Evolutionary conservation across 2,329 filamentous ascomycete genomes (phyloP).

Genomic region (Aspergillus fijiensis): DNA sequence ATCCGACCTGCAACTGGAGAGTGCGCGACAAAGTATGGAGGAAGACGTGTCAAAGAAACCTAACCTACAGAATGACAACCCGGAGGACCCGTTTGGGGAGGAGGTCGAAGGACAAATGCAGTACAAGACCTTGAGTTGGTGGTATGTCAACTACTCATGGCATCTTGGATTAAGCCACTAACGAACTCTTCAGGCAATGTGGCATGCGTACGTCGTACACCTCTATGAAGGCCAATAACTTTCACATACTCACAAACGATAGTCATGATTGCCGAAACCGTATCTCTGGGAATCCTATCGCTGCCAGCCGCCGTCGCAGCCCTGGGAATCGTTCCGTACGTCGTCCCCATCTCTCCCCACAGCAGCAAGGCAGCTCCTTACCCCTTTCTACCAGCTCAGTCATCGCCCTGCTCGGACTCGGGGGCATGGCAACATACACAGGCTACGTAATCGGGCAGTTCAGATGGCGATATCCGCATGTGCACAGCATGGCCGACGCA

Average conservation of each 20-base stretch:
- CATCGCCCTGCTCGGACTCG: slow-evolving; percentile 54
- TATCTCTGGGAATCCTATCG: slow-evolving; percentile 58
- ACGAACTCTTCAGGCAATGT: slow-evolving; percentile 23
- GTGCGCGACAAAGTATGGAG: too few species aligned
- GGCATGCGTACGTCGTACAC: slow-evolving; percentile 31
- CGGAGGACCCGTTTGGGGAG: slow-evolving; percentile 39
- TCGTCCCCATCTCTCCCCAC: slow-evolving; percentile 1
- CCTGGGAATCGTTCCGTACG: slow-evolving; percentile 54
- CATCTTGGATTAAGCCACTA: neutral
- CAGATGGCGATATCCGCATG: slow-evolving; percentile 56
- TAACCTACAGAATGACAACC: too few species aligned
- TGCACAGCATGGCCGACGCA: slow-evolving; percentile 67
- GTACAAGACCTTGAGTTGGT: slow-evolving; percentile 52
- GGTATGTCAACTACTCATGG: slow-evolving; percentile 14
- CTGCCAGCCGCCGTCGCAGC: slow-evolving; percentile 55
- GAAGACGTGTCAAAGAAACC: too few species aligned
- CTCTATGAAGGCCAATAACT: neutral
- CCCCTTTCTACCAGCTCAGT: slow-evolving; percentile 39
- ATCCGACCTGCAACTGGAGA: too few species aligned
- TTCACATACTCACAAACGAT: neutral
- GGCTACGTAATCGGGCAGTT: slow-evolving; percentile 61
- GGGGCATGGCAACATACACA: slow-evolving; percentile 58
- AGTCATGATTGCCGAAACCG: slow-evolving; percentile 61
- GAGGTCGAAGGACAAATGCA: slow-evolving; percentile 45
- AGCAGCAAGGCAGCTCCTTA: too few species aligned